These are phyloP conservation scores for Samsoniella hepiali DNA, from an alignment of 2,329 filamentous ascomycete species.

Conservation along the genomic window DNA sequence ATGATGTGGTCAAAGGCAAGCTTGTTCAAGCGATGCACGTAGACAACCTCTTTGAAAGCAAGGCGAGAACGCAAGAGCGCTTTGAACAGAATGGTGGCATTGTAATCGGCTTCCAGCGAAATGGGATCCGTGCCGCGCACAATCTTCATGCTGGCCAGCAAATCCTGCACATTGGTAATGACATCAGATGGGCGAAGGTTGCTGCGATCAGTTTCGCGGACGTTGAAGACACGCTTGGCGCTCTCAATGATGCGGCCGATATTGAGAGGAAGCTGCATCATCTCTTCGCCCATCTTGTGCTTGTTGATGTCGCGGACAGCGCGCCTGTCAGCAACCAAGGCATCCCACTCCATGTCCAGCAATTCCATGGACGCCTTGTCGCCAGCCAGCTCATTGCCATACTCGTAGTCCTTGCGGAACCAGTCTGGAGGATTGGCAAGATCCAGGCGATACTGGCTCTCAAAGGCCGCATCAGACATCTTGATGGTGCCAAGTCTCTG, in stretches of 20 bases:
- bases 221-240: constrained; percentile 84
- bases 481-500: constrained; percentile 85
- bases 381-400: constrained; percentile 80
- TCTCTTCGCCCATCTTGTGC: constrained; percentile 71
- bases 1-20: constrained; percentile 89
- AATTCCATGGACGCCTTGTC: constrained; percentile 84
- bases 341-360: constrained; percentile 85
- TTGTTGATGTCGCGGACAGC: constrained; percentile 68
- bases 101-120: constrained; percentile 81
- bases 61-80: constrained; percentile 83
- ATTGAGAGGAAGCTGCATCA: constrained; percentile 90
- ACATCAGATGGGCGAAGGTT: constrained; percentile 87
- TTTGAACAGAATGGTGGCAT: constrained; percentile 89
- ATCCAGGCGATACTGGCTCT: constrained; percentile 79
- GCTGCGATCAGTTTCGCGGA: constrained; percentile 80
- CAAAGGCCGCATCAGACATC: constrained; percentile 73
- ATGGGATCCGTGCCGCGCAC: constrained; percentile 82
- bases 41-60: constrained; percentile 88
- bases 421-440: constrained; percentile 58
- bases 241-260: constrained; percentile 86
- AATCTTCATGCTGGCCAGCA: constrained; percentile 76
- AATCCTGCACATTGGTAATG: constrained; percentile 70
- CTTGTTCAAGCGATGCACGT: constrained; percentile 81
- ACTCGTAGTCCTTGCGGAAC: constrained; percentile 61
- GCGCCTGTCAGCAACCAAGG: constrained; percentile 69